These are phyloP conservation scores for Spathaspora girioi DNA, from an alignment of 805 yeast species.

Conservation along the genomic window DNA sequence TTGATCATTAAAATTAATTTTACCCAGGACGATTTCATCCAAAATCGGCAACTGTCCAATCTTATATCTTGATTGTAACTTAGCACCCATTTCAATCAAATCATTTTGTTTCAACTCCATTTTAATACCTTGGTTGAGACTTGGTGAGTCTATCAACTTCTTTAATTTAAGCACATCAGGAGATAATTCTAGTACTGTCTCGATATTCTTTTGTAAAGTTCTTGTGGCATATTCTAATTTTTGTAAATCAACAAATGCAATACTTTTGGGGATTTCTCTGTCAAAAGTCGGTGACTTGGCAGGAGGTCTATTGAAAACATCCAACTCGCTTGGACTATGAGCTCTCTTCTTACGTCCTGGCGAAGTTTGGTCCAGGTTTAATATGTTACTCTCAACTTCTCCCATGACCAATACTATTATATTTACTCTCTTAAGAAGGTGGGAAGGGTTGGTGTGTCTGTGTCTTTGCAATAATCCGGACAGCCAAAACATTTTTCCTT, in stretches of 20 bases:
- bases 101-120: constrained; percentile 50
- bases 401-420: background rate
- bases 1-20: constrained; percentile 17
- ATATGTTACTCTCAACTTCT: background rate
- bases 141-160: constrained; percentile 23
- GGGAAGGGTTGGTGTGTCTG: too few relatives aligned
- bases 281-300: constrained; percentile 6
- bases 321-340: background rate
- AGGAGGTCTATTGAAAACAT: background rate
- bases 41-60: constrained; percentile 49
- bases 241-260: constrained; percentile 36
- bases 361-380: background rate
- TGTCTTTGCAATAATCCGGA: too few relatives aligned
- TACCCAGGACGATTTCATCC: constrained; percentile 49
- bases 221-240: constrained; percentile 39
- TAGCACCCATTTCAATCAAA: constrained; percentile 57
- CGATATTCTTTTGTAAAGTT: constrained; percentile 47
- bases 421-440: too few relatives aligned
- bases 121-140: constrained; percentile 40
- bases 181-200: constrained; percentile 49
- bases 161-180: constrained; percentile 48
- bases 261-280: constrained; percentile 1
- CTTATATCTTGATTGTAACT: constrained; percentile 51
- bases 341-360: background rate
- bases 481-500: too few relatives aligned